Base-by-base conservation (phyloP, 139 green algal genomes). In the Micractinium sp. region DNA sequence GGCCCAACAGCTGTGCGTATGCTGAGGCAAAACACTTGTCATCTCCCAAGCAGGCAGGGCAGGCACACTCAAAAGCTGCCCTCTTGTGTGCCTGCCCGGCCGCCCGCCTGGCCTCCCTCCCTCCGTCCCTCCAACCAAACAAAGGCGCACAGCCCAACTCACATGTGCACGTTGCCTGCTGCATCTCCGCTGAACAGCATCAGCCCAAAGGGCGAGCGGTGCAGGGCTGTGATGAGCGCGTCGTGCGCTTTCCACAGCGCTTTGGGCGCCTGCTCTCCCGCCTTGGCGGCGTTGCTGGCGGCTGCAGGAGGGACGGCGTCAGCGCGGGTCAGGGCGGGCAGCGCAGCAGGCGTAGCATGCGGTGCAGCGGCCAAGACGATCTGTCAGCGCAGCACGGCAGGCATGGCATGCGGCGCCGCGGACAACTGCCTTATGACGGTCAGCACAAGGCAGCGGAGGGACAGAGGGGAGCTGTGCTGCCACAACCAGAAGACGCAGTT, bases 171-270 rank as follows among this genome's bases (percentile, higher is more conserved):
- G 23, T 39, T 61, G 74, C 94, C 94, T 85, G 94, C 94, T 20
- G 71, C 81, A 7, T 86, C 91, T 22, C 94, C 95, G 31, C 89
- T 96, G 61, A 93, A 93, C 63, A 96, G 85, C 0, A 66, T 56
- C 16, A 89, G 82, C 29, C 90, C 88, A 38, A 91, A 91, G 63
- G 84, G 20, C 78, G 67, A 88, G n/a, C 85, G 53, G 75, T 92
- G 88, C 71, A 97, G 87, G 0, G 86, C 89, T 5, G 93, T 95
- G 78, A 97, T 89, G 13, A 82, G 56, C 31, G 73, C 56, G 38
- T 90, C 87, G 85, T 94, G 91, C 33, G 94, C 94, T 74, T 89
- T 81, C 94, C 94, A 96, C 69, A 84, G 29, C 20, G 89, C 90
- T 86, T 92, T 93, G 61, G 75, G 66, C 0, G 39, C 60, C 61